phyloP scores from a whole-genome alignment of 768 basidiomycete genomes.

The Pulveroboletus sp. region DNA sequence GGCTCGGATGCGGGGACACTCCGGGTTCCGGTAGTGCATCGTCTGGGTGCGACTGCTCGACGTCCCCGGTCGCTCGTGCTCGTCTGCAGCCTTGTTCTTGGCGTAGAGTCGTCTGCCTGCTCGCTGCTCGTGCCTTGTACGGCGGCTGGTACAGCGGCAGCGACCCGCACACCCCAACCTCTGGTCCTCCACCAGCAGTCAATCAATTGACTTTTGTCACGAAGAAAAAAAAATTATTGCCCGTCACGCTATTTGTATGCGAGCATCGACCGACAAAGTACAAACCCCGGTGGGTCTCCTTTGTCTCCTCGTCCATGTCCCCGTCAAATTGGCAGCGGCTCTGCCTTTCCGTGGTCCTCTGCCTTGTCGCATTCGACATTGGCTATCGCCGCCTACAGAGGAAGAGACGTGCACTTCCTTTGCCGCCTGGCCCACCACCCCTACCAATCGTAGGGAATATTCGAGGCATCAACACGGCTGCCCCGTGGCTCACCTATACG shows the following conservation, averaged over 20 bases:
- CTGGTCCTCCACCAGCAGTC: neutral
- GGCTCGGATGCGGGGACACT: no score
- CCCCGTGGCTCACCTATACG: conserved; percentile 20
- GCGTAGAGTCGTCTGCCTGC: no score
- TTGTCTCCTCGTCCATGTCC: neutral
- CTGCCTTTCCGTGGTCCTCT: conserved; percentile 10
- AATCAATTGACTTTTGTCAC: neutral
- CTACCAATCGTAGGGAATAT: conserved; percentile 21
- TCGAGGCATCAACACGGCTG: conserved; percentile 4
- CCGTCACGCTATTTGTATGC: neutral
- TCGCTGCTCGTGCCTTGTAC: no score
- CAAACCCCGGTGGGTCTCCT: neutral
- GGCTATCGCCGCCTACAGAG: neutral
- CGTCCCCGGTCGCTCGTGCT: no score
- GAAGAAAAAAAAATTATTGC: neutral
- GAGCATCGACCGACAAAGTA: neutral
- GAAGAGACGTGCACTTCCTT: conserved; percentile 4
- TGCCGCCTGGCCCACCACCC: conserved; percentile 20
- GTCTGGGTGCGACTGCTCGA: neutral
- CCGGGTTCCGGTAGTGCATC: neutral
- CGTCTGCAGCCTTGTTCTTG: no score
- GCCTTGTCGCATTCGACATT: conserved; percentile 3
- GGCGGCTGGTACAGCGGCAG: neutral
- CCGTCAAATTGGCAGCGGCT: conserved; percentile 8
- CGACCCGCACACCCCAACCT: neutral